These are phyloP conservation scores for Trametes cingulata DNA, from an alignment of 768 basidiomycete species.

Conservation along the genomic window DNA sequence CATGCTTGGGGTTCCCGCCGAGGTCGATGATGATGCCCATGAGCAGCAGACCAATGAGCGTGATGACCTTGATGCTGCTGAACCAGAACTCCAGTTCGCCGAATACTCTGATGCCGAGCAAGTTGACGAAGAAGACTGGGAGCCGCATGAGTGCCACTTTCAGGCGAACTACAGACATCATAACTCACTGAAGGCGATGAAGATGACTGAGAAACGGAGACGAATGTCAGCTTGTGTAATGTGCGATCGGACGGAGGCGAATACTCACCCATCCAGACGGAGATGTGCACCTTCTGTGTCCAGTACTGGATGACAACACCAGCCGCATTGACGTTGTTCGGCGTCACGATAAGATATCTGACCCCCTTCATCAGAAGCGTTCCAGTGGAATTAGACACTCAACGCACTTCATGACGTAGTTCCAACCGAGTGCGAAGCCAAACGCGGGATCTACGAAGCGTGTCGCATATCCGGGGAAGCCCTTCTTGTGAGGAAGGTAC, in stretches of 20 bases:
- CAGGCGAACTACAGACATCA: no score
- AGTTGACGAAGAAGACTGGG: conserved; percentile 54
- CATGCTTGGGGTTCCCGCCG: conserved; percentile 45
- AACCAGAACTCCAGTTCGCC: conserved; percentile 78
- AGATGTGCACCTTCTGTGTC: conserved; percentile 41
- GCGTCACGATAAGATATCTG: conserved; percentile 59
- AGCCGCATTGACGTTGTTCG: conserved; percentile 66
- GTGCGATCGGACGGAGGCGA: not conserved
- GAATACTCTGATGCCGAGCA: conserved; percentile 65
- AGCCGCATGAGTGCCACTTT: not conserved
- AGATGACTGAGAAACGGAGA: conserved; percentile 46
- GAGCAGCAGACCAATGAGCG: conserved; percentile 50
- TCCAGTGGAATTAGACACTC: not conserved
- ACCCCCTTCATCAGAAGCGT: conserved; percentile 1
- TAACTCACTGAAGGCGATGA: conserved; percentile 55
- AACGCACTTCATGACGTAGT: conserved; percentile 56
- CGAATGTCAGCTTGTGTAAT: not conserved
- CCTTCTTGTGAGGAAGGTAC: conserved; percentile 59
- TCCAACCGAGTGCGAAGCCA: conserved; percentile 67
- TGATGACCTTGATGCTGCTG: conserved; percentile 64
- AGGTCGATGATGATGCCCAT: conserved; percentile 64
- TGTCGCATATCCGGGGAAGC: conserved; percentile 57
- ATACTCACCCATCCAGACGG: conserved; percentile 58
- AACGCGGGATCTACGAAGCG: conserved; percentile 69
- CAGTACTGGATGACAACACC: conserved; percentile 43